A percentile compares a stretch with the other conserved stretches of the same genome.
Evolutionary conservation across 2,329 filamentous ascomycete species (phyloP).

Genomic region (Drechslerella coelobrocha): DNA sequence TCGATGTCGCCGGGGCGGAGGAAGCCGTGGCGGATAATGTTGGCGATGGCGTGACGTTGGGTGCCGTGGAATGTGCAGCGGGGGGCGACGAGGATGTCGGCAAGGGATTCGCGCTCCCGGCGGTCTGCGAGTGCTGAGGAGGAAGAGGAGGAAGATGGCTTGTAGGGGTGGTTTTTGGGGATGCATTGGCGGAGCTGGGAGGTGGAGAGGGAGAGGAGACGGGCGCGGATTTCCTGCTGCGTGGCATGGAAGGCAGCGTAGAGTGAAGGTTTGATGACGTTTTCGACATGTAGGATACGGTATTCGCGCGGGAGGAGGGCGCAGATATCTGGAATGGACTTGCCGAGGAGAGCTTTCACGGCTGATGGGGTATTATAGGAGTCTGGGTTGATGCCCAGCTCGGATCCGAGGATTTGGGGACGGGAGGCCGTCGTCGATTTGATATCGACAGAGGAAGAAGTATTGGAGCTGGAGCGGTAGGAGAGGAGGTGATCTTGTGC

Average conservation of each 20-base stretch:
- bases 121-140: slow-evolving; percentile 11
- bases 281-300: slow-evolving; percentile 59
- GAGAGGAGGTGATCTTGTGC: slow-evolving; percentile 40
- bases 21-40: slow-evolving; percentile 61
- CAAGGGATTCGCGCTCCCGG: slow-evolving; percentile 55
- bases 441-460: not conserved
- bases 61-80: slow-evolving; percentile 60
- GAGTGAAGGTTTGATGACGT: slow-evolving; percentile 58
- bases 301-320: slow-evolving; percentile 55
- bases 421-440: slow-evolving; percentile 11
- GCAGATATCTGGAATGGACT: slow-evolving; percentile 57
- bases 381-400: slow-evolving; percentile 49
- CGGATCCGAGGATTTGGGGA: slow-evolving; percentile 19
- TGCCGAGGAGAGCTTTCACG: slow-evolving; percentile 56
- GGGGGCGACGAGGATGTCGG: slow-evolving; percentile 58
- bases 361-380: slow-evolving; percentile 52
- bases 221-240: slow-evolving; percentile 54
- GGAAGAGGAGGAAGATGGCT: not conserved
- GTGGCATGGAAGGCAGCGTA: slow-evolving; percentile 55
- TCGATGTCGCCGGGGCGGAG: slow-evolving; percentile 57
- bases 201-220: slow-evolving; percentile 52
- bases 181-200: slow-evolving; percentile 50
- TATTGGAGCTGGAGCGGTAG: slow-evolving; percentile 27
- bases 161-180: slow-evolving; percentile 15
- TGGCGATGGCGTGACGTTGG: slow-evolving; percentile 57